Evolutionary conservation across 2,329 filamentous ascomycete species (phyloP).

Genomic region (Fusarium brevicatenulatum): DNA sequence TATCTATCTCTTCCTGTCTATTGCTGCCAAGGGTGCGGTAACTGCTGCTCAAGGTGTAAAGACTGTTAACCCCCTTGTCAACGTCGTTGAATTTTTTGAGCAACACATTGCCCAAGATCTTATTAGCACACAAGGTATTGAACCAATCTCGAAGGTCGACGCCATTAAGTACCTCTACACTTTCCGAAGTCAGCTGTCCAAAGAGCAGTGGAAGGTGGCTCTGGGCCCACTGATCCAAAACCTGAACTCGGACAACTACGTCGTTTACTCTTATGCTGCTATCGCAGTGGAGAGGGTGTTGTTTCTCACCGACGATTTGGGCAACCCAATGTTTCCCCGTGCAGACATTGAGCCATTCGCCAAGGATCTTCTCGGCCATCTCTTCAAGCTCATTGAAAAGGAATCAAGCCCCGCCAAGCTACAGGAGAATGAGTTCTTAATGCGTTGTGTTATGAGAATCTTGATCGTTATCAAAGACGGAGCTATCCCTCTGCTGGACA

Average conservation of each 20-base stretch:
- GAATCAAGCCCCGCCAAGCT: slow-evolving; percentile 88
- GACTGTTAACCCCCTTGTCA: slow-evolving; percentile 85
- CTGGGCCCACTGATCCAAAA: slow-evolving; percentile 93
- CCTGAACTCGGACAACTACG: slow-evolving; percentile 88
- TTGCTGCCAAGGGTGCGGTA: slow-evolving; percentile 89
- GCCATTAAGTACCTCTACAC: slow-evolving; percentile 98
- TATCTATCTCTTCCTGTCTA: slow-evolving; percentile 94
- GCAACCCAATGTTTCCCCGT: slow-evolving; percentile 81
- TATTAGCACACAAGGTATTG: slow-evolving; percentile 71
- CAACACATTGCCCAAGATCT: slow-evolving; percentile 91
- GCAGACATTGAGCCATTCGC: slow-evolving; percentile 82
- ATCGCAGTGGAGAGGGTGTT: slow-evolving; percentile 96
- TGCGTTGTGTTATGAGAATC: slow-evolving; percentile 98
- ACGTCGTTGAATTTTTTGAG: slow-evolving; percentile 95
- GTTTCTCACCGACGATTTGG: slow-evolving; percentile 80
- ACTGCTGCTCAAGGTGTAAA: slow-evolving; percentile 91
- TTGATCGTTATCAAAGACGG: slow-evolving; percentile 92
- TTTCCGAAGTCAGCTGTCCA: slow-evolving; percentile 93
- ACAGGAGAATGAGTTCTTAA: slow-evolving; percentile 98
- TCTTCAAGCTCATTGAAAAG: slow-evolving; percentile 91
- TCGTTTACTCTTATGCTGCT: slow-evolving; percentile 96
- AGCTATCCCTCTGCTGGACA: slow-evolving; percentile 77
- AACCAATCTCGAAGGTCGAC: slow-evolving; percentile 94
- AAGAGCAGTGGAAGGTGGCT: slow-evolving; percentile 89
- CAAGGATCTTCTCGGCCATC: slow-evolving; percentile 86